phyloP scores from a whole-genome alignment of 768 basidiomycete species.

The Amylocystis lapponica region DNA sequence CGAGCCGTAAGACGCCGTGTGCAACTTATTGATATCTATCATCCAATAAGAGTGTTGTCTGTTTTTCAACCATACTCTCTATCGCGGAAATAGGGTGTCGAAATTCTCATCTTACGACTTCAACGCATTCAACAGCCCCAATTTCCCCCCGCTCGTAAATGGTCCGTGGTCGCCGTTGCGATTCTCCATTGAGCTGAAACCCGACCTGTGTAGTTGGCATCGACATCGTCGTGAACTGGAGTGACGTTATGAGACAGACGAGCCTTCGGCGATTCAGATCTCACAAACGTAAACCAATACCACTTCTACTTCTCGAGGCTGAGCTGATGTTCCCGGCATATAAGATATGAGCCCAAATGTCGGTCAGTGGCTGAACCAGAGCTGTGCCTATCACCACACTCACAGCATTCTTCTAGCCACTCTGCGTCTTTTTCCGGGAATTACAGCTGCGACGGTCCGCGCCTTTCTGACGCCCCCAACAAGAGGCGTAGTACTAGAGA shows the following conservation, averaged over 20 bases:
- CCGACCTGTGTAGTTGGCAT: conserved; percentile 63
- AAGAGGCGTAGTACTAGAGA: conserved; percentile 81
- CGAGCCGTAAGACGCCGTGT: neutral
- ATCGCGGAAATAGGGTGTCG: conserved; percentile 79
- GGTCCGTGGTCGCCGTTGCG: conserved; percentile 35
- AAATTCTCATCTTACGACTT: conserved; percentile 81
- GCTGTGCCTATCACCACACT: conserved; percentile 1
- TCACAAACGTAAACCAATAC: conserved; percentile 54
- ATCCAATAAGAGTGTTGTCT: conserved; percentile 74
- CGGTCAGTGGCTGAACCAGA: conserved; percentile 37
- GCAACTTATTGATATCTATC: too few relatives aligned
- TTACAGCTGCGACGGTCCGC: conserved; percentile 64
- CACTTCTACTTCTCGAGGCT: neutral
- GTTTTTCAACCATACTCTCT: conserved; percentile 88
- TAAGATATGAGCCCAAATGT: conserved; percentile 79
- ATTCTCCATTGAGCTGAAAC: neutral
- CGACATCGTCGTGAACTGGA: conserved; percentile 87
- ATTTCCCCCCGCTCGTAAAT: conserved; percentile 76
- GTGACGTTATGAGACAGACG: conserved; percentile 78
- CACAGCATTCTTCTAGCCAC: conserved; percentile 43
- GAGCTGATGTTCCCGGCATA: neutral
- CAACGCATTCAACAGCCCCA: conserved; percentile 80
- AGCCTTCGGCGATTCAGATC: conserved; percentile 72
- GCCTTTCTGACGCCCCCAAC: conserved; percentile 74
- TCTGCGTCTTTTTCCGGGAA: conserved; percentile 83